Conservation (phyloP, 177 flowering plant genomes). For the Vitis hybrid region DNA sequence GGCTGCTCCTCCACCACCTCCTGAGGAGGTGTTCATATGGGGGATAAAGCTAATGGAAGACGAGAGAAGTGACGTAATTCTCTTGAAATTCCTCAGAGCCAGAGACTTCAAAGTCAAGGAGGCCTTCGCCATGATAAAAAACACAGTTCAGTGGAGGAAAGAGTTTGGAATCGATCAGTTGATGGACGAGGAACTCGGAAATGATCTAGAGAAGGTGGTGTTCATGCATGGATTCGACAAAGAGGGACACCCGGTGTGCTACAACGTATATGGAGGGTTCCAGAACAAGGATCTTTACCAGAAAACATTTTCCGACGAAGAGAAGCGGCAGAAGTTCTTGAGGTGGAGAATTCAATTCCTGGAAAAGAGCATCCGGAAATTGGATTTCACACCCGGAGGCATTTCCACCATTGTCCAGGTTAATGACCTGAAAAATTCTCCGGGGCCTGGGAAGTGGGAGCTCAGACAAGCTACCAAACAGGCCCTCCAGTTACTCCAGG, state of each 20-base stretch:
- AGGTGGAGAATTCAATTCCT: constrained; percentile 32
- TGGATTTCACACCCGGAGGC: constrained; percentile 28
- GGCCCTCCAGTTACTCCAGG: constrained; percentile 28
- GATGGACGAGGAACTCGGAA: constrained; percentile 20
- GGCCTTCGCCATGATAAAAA: constrained; percentile 34
- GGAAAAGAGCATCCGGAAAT: constrained; percentile 26
- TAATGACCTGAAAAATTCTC: constrained; percentile 29
- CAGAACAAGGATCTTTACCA: constrained; percentile 28
- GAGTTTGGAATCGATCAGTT: constrained; percentile 33
- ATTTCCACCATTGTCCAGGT: constrained; percentile 29
- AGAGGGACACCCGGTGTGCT: constrained; percentile 38
- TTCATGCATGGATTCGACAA: constrained; percentile 31
- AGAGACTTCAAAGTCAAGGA: constrained; percentile 37
- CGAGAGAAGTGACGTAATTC: constrained; percentile 34
- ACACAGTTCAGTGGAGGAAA: constrained; percentile 33
- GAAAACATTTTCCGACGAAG: constrained; percentile 30
- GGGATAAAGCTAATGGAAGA: constrained; percentile 32
- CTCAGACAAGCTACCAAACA: constrained; percentile 28
- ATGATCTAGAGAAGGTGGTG: constrained; percentile 24
- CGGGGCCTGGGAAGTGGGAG: constrained; percentile 23
- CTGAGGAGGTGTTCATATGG: constrained; percentile 34
- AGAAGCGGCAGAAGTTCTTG: constrained; percentile 29
- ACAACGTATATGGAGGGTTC: constrained; percentile 35
- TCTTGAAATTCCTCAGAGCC: constrained; percentile 33
- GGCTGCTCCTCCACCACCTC: background rate